Evolutionary conservation across 1,284 basidiomycete species (phyloP), one percentile per base, ranked within the genome.

Genomic region (Cystobasidium slooffiae): DNA sequence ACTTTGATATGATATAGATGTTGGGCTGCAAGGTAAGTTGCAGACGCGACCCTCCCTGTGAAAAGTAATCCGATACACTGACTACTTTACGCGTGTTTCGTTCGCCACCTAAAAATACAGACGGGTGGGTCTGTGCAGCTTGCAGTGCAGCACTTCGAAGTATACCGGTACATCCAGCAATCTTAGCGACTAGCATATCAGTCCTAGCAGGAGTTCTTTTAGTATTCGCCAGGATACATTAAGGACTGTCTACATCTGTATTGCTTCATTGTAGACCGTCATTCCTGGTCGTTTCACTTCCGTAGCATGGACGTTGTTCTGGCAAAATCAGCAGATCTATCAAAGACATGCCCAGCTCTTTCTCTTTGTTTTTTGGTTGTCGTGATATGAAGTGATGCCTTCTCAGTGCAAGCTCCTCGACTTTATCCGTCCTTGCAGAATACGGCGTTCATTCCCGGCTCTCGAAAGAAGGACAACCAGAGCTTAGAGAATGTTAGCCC

Each of bases 121-220:
- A 72, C 20, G 70, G 70, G 1, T 73, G 70, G 70, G 55, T 41
- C 22, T 73, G 70, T 39, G 63, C 70, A 43, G 70, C 70, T 22
- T 73, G 70, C 41, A 64, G 59, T 41, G 70, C 70, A 43, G 63
- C 70, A 24, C 8, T 73, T 6, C 47, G 70, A 10, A 12, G 47
- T 18, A 31, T 55, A 18, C 41, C 41, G 39, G 62, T 73, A 7
- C 70, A 73, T 44, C 70, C 70, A 20, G 70, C 70, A 12, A 51
- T 73, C 4, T 10, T 66, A 43, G 70, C 70, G 10, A 73, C 70
- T 16, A 31, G 39, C 12, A 10, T 62, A 20, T 47, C 70, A 12
- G 18, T 65, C 1, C 20, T 73, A 18, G 49, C 52, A 20, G 70
- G 70, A 18, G 37, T 31, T 10, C 20, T 62, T 7, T 44, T 61